A percentile compares a stretch with the other conserved stretches of the same genome.
Conservation (phyloP, 2,329 filamentous ascomycete species). For the Colletotrichum sp. region DNA sequence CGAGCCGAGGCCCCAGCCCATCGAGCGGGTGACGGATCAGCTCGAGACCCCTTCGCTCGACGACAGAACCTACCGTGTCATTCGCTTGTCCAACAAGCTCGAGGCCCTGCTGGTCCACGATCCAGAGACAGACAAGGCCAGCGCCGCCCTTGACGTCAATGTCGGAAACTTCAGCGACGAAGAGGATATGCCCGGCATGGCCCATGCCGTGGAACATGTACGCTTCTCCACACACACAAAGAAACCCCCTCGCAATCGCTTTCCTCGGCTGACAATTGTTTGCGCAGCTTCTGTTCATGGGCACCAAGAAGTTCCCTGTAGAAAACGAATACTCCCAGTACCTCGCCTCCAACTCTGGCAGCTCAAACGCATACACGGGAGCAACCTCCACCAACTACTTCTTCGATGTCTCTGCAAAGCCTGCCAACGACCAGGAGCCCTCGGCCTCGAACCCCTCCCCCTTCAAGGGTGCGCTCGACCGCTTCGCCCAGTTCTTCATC, state of each 20-base stretch:
- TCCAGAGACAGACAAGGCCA: slow-evolving; percentile 94
- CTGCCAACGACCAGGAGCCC: slow-evolving; percentile 63
- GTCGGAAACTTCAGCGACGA: slow-evolving; percentile 95
- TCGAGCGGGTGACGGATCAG: slow-evolving; percentile 64
- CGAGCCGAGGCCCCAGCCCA: slow-evolving; percentile 33
- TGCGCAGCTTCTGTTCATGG: slow-evolving; percentile 86
- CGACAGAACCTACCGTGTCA: slow-evolving; percentile 85
- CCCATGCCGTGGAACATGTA: slow-evolving; percentile 93
- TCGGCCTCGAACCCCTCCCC: slow-evolving; percentile 63
- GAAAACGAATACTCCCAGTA: slow-evolving; percentile 98
- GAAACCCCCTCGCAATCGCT: neutral
- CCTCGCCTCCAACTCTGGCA: slow-evolving; percentile 85
- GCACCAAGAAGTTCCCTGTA: slow-evolving; percentile 94
- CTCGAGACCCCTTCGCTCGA: slow-evolving; percentile 87
- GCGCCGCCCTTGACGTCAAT: slow-evolving; percentile 92
- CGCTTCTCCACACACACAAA: slow-evolving; percentile 23
- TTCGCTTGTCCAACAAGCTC: slow-evolving; percentile 83
- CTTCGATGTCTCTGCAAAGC: slow-evolving; percentile 90
- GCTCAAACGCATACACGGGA: slow-evolving; percentile 94
- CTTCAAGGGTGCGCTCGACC: slow-evolving; percentile 82
- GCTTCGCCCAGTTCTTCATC: slow-evolving; percentile 94
- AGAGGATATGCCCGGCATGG: slow-evolving; percentile 90
- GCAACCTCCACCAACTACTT: slow-evolving; percentile 96
- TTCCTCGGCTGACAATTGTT: slow-evolving; percentile 9
- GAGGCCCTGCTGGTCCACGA: slow-evolving; percentile 95